Evolutionary conservation across 805 yeast species (phyloP), one percentile per base, ranked within the genome.

Genomic region (Candida caryicola): DNA sequence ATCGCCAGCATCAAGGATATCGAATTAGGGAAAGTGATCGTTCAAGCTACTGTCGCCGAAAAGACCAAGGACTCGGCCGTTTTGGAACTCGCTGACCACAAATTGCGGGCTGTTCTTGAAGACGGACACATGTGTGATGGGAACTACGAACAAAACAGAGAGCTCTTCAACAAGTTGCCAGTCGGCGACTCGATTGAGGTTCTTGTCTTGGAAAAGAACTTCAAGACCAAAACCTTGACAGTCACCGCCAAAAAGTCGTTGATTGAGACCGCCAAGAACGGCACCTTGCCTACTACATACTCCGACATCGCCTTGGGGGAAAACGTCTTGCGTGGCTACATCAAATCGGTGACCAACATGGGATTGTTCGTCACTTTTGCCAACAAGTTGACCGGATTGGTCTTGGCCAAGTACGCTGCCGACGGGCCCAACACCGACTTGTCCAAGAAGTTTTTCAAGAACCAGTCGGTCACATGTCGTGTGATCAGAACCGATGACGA

Each of bases 331-430:
- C 73, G 76, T 40, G 99, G 98, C 30, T 90, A 71, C 57, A 78
- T 91, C 28, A 83, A 79, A 48, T 81, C 89, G 14, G 77, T 83
- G 14, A 85, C 95, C n/a, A 74, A 73, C 31, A 73, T 74, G 55
- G 98, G 98, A 47, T 69, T 88, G 9, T 91, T 91, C 57, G 84
- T 91, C 41, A 76, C 82, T 0, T 91, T 91, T 61, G 87, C 82
- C 40, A 83, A 85, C 46, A 77, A 75, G 37, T 75, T 91, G 46
- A 85, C 87, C 23, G 98, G 97, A 36, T 72, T 91, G 46, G 84
- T 88, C 3, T 74, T 86, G 44, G 85, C 90, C 39, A 79, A 82
- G 54, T 79, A 82, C 50, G 85, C 85, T 16, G 69, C 79, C 4
- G 76, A 74, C 23, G 71, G 73, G 34, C 72, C 68, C 29, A 43